Conservation (phyloP, 192 early-diverging fungal genomes). For the Umbelopsis ramanniana region DNA sequence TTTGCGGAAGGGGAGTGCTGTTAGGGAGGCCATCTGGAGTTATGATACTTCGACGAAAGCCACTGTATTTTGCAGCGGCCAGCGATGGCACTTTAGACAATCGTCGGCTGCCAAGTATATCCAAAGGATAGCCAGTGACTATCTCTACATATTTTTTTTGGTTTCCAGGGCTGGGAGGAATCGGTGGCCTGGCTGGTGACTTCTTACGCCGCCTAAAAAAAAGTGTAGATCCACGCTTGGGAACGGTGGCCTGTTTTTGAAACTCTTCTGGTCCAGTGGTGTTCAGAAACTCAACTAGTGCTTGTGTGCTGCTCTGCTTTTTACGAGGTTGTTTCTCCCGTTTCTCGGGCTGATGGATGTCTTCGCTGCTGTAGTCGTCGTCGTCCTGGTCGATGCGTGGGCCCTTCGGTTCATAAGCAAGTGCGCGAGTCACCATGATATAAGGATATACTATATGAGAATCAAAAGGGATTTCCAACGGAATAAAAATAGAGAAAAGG, state of each 20-base stretch:
- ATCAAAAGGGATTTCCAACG: too few species aligned
- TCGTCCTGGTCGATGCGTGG: conserved; percentile 18
- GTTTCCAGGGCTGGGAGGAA: not conserved
- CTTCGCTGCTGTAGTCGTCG: conserved; percentile 16
- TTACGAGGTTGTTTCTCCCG: conserved; percentile 27
- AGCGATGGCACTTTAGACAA: conserved; percentile 3
- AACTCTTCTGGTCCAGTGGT: conserved; percentile 46
- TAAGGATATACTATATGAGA: not conserved
- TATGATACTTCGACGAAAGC: conserved; percentile 1
- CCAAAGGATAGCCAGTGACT: conserved; percentile 12
- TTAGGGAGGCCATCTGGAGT: conserved; percentile 3
- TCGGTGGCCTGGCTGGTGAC: conserved; percentile 8
- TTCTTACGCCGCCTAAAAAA: conserved; percentile 31
- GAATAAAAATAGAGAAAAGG: not conserved
- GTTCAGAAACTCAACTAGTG: conserved; percentile 42
- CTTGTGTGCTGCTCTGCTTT: conserved; percentile 36
- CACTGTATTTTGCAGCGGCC: conserved; percentile 1
- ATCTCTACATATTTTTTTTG: conserved; percentile 19
- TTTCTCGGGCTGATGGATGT: not conserved
- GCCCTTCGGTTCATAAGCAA: conserved; percentile 15
- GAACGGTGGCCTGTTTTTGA: conserved; percentile 19
- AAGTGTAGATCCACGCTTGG: conserved; percentile 9
- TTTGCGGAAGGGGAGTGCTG: conserved; percentile 2
- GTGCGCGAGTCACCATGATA: conserved; percentile 15
- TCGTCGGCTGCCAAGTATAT: not conserved